These are phyloP conservation scores for Colletotrichum chlorophyti DNA, from an alignment of 2,329 filamentous ascomycete species.

Conservation along the genomic window DNA sequence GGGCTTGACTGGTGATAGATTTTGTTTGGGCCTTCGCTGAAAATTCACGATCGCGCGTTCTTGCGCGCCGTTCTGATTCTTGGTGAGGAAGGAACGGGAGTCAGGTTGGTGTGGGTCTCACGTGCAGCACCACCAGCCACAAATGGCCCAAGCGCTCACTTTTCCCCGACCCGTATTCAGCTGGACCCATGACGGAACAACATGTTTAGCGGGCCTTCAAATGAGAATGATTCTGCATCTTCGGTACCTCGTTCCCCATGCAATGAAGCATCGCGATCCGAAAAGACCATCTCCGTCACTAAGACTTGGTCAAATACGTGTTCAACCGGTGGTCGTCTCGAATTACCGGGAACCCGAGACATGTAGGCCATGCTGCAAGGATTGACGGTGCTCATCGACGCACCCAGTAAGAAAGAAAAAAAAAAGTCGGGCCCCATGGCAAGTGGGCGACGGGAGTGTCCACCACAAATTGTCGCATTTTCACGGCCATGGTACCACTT, in stretches of 20 bases:
- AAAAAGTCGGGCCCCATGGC: constrained; percentile 26
- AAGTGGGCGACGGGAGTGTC: constrained; percentile 28
- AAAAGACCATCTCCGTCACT: not conserved
- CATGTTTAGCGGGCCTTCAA: not conserved
- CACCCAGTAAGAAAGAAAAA: constrained; percentile 22
- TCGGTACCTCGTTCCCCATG: not conserved
- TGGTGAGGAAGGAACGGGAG: constrained; percentile 19
- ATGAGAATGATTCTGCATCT: not conserved
- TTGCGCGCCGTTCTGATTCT: constrained; percentile 23
- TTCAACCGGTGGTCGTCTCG: constrained; percentile 22
- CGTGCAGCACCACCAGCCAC: constrained; percentile 30
- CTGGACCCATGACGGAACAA: not conserved
- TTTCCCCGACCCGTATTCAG: too few species aligned
- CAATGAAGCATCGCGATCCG: not conserved
- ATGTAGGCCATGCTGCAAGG: constrained; percentile 19
- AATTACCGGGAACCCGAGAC: constrained; percentile 18
- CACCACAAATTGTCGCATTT: constrained; percentile 22
- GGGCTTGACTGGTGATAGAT: constrained; percentile 8
- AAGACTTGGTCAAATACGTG: not conserved
- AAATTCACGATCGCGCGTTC: constrained; percentile 27
- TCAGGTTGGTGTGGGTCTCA: constrained; percentile 30
- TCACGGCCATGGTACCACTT: constrained; percentile 1
- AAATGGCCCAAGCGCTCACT: constrained; percentile 25
- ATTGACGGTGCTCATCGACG: constrained; percentile 27
- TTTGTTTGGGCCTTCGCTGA: constrained; percentile 25